Conservation (phyloP, 2,329 filamentous ascomycete species). For the Fonsecaea multimorphosa region DNA sequence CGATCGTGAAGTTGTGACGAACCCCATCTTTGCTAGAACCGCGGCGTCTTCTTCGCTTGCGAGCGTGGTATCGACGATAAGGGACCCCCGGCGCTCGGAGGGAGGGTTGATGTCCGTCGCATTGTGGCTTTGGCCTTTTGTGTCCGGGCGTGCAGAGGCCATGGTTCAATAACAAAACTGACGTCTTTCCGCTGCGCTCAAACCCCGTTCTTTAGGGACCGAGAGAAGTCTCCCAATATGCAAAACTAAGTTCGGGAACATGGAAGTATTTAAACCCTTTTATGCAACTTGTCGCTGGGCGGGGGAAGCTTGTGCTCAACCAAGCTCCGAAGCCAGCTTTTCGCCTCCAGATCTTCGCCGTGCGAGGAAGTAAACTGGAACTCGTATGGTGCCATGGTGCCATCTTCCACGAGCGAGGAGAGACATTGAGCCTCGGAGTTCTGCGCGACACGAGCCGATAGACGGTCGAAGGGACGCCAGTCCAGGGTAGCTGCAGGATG, state of each 20-base stretch:
- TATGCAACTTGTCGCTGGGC: not conserved
- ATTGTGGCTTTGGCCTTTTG: not conserved
- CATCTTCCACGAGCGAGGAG: slow-evolving; percentile 5
- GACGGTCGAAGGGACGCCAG: not conserved
- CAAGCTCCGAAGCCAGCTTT: not conserved
- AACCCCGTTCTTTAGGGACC: not conserved
- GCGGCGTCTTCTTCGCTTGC: slow-evolving; percentile 49
- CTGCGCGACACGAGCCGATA: slow-evolving; percentile 7
- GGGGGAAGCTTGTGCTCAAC: not conserved
- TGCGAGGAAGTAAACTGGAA: not conserved
- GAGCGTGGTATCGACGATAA: slow-evolving; percentile 32
- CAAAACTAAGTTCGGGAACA: not conserved
- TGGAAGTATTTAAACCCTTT: not conserved
- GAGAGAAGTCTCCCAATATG: not conserved
- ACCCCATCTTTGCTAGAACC: slow-evolving; percentile 45
- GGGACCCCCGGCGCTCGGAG: slow-evolving; percentile 28
- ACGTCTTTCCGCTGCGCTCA: not conserved
- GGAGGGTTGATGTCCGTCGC: slow-evolving; percentile 6
- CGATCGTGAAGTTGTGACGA: not conserved
- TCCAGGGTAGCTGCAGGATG: slow-evolving; percentile 2
- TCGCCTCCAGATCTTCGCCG: not conserved
- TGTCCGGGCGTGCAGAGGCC: not conserved
- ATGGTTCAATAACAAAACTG: not conserved
- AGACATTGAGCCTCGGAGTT: slow-evolving; percentile 9
- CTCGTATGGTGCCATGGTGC: slow-evolving; percentile 3